Percentiles rank a stretch among this genome's conserved stretches.
Evolutionary conservation across 163 green algal species (phyloP).

Genomic region (Volvox carteri): DNA sequence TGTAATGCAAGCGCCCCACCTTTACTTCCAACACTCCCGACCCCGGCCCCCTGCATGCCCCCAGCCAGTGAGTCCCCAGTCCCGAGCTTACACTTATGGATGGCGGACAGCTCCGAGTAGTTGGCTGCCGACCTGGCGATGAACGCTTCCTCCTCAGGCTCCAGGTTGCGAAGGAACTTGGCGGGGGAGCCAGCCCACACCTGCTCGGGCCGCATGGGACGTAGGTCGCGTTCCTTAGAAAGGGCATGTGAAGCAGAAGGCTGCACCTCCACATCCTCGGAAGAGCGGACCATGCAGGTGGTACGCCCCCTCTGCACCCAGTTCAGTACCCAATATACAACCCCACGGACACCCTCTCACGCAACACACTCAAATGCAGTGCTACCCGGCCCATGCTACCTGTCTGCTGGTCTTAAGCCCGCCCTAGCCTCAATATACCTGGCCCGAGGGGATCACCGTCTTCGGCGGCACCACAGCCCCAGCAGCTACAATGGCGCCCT

Average conservation of each 20-base stretch:
- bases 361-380: not conserved
- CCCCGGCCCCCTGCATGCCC: no score
- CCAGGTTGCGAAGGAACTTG: constrained; percentile 89
- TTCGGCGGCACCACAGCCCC: constrained; percentile 91
- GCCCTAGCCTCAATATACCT: no score
- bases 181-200: constrained; percentile 93
- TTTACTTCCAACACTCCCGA: no score
- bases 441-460: constrained; percentile 70
- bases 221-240: not conserved
- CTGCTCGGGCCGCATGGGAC: constrained; percentile 58
- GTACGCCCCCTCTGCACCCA: no score
- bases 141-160: constrained; percentile 89
- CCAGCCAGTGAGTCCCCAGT: no score
- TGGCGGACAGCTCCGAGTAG: constrained; percentile 81
- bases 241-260: no score
- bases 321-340: no score
- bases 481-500: constrained; percentile 92
- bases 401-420: no score
- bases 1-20: no score
- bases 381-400: no score
- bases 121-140: constrained; percentile 83
- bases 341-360: not conserved
- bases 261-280: no score
- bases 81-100: constrained; percentile 68
- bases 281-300: no score